These are phyloP conservation scores for Trebouxia sp. DNA, from an alignment of 139 green algal species.

Conservation along the genomic window DNA sequence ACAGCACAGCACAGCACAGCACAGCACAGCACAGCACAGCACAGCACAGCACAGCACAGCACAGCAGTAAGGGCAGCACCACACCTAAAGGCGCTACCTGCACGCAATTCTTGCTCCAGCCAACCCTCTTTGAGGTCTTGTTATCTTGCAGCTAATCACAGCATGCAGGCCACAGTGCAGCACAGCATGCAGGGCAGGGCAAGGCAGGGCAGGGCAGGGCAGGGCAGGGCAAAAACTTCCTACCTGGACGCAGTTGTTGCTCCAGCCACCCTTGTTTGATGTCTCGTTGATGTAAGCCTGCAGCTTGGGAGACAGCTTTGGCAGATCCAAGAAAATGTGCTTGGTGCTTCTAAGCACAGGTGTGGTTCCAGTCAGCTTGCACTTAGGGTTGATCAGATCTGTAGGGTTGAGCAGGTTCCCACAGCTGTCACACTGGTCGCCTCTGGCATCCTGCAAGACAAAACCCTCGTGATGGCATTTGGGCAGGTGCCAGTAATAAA, in stretches of 20 bases:
- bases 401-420: slow-evolving; percentile 91
- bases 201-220: not conserved
- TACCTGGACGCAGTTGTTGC: slow-evolving; percentile 85
- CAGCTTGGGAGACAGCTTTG: slow-evolving; percentile 69
- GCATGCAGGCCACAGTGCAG: no score
- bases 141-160: no score
- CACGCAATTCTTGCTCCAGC: slow-evolving; percentile 87
- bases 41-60: no score
- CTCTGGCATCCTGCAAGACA: slow-evolving; percentile 68
- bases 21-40: no score
- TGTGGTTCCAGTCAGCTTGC: slow-evolving; percentile 81
- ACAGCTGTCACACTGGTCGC: slow-evolving; percentile 94
- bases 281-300: slow-evolving; percentile 76
- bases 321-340: slow-evolving; percentile 97
- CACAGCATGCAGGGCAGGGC: not conserved
- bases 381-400: slow-evolving; percentile 90
- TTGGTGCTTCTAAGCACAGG: slow-evolving; percentile 76
- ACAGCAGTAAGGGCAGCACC: no score
- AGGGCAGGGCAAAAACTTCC: not conserved
- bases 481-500: not conserved
- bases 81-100: slow-evolving; percentile 42
- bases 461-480: no score
- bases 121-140: slow-evolving; percentile 60
- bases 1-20: no score
- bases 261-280: slow-evolving; percentile 77